Base-by-base conservation (phyloP, 371 early-diverging fungal species). In the Mucor indicus region DNA sequence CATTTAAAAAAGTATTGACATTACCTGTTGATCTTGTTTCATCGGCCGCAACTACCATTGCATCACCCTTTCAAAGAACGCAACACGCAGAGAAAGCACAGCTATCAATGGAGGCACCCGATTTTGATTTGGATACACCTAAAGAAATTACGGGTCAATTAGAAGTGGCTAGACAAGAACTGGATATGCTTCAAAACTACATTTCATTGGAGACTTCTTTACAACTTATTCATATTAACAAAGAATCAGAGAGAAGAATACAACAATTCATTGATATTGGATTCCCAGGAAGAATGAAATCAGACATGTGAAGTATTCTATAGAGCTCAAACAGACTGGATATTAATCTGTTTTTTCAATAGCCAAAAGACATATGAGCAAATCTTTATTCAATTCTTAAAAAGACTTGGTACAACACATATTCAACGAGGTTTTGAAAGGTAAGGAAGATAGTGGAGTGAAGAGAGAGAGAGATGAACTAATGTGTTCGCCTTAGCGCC, bases 221-320 rank as follows among this genome's bases (percentile, higher is more conserved):
- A 40, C 78, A 85, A 46, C 55, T 94, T 68, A 84, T 93, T 46
- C 85, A 92, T 57, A 52, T 81, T 21, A 91, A 92, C 61, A 88
- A 91, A 55, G 92, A 90, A 49, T 76, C 86, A 0, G 59, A 92
- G 36, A 78, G 79, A 20, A 75, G 95, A 21, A 57, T 83, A 25
- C 60, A 67, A 31, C 53, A 58, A 19, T 67, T 67, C 21, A 60
- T 64, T 19, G 48, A 63, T 35, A 55, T 62, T 37, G 63, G 63
- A 25, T 62, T 67, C 19, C 65, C 65, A 1, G 65, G 65, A 15
- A 29, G 65, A 21, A 60, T 64, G 57, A 53, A 57, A 32, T 16
- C 41, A 11, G 65, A 64, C 25, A 54, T 64, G 53, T 60, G 54
- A 45, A 40, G 7, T 33, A 16, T 20, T 23, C 15, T 30, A 57